Conservation (phyloP, 2,329 filamentous ascomycete species). For the Epicoccum nigrum region DNA sequence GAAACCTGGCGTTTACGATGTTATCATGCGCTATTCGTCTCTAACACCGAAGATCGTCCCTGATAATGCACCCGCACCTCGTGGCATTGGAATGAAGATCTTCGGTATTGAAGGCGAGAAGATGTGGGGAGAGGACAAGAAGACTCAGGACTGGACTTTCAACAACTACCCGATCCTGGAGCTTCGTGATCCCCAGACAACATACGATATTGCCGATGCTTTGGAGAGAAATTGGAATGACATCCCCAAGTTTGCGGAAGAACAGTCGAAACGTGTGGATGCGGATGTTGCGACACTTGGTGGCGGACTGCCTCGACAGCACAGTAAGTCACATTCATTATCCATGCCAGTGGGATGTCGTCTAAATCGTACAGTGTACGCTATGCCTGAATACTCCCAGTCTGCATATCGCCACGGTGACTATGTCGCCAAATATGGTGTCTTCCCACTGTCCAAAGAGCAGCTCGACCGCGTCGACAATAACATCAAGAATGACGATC, state of each 20-base stretch:
- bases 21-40: constrained; percentile 38
- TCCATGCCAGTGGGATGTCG: neutral
- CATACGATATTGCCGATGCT: constrained; percentile 49
- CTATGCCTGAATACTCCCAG: constrained; percentile 53
- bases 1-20: constrained; percentile 31
- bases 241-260: constrained; percentile 34
- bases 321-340: constrained; percentile 20
- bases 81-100: constrained; percentile 57
- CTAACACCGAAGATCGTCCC: constrained; percentile 35
- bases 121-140: constrained; percentile 36
- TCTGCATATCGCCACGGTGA: constrained; percentile 56
- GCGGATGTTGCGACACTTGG: constrained; percentile 35
- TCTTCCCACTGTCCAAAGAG: constrained; percentile 51
- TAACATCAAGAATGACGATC: constrained; percentile 32
- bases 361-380: constrained; percentile 24
- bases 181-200: constrained; percentile 54
- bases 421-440: constrained; percentile 56
- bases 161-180: constrained; percentile 57
- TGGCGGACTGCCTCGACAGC: constrained; percentile 29
- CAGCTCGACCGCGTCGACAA: constrained; percentile 51
- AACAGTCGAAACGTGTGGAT: constrained; percentile 52
- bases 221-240: constrained; percentile 37
- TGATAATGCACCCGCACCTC: constrained; percentile 49
- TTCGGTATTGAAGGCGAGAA: constrained; percentile 54
- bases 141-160: constrained; percentile 56